phyloP scores from a whole-genome alignment of 768 basidiomycete genomes.

The Chalciporus pseudorubinellus region DNA sequence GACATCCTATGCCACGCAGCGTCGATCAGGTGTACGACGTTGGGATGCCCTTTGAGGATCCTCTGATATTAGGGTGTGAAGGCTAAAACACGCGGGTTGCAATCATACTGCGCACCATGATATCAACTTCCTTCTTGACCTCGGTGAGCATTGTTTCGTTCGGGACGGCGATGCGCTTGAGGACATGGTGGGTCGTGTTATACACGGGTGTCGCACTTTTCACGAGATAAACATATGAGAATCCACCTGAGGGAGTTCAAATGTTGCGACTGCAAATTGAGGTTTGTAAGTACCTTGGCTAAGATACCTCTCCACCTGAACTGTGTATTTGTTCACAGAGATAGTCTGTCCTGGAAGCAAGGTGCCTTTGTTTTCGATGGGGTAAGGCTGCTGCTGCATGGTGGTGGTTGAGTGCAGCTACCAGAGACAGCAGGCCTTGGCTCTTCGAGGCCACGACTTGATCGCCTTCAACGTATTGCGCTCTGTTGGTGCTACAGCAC shows the following conservation, averaged over 20 bases:
- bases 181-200: constrained; percentile 91
- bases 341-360: constrained; percentile 83
- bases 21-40: constrained; percentile 95
- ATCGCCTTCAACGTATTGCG: not conserved
- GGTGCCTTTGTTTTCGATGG: constrained; percentile 55
- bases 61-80: constrained; percentile 53
- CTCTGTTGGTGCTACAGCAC: not conserved
- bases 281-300: constrained; percentile 69
- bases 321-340: constrained; percentile 82
- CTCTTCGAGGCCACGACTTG: constrained; percentile 3
- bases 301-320: constrained; percentile 92
- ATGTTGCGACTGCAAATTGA: constrained; percentile 6
- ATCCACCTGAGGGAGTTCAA: constrained; percentile 67
- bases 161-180: constrained; percentile 93
- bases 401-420: constrained; percentile 7
- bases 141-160: constrained; percentile 88
- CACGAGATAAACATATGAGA: constrained; percentile 97
- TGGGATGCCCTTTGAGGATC: constrained; percentile 87
- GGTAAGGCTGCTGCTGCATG: constrained; percentile 45
- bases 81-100: constrained; percentile 12
- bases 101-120: constrained; percentile 70
- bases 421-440: constrained; percentile 2
- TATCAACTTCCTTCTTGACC: constrained; percentile 96
- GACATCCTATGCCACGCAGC: constrained; percentile 86
- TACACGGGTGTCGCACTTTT: constrained; percentile 81